A percentile compares a stretch with the other conserved stretches of the same genome.
Evolutionary conservation across 306 rosid species (phyloP).

Genomic region (Quercus bicolor): DNA sequence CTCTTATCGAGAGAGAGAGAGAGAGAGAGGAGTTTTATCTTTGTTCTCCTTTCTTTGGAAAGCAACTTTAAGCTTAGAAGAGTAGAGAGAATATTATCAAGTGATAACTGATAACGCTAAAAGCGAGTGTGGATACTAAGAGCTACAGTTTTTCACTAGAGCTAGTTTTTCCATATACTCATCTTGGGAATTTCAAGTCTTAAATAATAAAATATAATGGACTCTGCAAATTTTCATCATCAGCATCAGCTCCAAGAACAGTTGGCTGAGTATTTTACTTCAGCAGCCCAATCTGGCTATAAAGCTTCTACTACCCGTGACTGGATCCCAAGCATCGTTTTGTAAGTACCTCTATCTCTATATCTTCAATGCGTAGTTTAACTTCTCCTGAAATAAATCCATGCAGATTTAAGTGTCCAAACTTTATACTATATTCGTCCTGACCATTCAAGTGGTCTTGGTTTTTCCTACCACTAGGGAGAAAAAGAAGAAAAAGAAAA

Average conservation of each 20-base stretch:
- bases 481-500: too few relatives aligned
- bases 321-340: slow-evolving; percentile 24
- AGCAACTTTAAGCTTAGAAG: neutral
- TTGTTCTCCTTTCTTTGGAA: neutral
- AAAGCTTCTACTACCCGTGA: slow-evolving; percentile 7
- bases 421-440: neutral
- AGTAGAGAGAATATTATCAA: slow-evolving; percentile 6
- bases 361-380: neutral
- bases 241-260: slow-evolving; percentile 35
- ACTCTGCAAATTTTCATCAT: slow-evolving; percentile 31
- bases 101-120: neutral
- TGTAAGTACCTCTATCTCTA: slow-evolving; percentile 22
- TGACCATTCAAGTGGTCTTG: neutral
- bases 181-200: neutral
- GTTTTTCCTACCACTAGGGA: neutral
- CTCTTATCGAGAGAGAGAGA: neutral
- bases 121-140: neutral
- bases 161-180: neutral
- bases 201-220: slow-evolving; percentile 15
- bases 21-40: neutral
- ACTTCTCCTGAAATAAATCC: neutral
- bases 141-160: neutral
- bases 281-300: slow-evolving; percentile 2
- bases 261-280: slow-evolving; percentile 17
- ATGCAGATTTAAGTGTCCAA: neutral